Evolutionary conservation across 176 grass and related monocot genomes (phyloP), one percentile per base, ranked within the genome.

Genomic region (Musa schizocarpa): DNA sequence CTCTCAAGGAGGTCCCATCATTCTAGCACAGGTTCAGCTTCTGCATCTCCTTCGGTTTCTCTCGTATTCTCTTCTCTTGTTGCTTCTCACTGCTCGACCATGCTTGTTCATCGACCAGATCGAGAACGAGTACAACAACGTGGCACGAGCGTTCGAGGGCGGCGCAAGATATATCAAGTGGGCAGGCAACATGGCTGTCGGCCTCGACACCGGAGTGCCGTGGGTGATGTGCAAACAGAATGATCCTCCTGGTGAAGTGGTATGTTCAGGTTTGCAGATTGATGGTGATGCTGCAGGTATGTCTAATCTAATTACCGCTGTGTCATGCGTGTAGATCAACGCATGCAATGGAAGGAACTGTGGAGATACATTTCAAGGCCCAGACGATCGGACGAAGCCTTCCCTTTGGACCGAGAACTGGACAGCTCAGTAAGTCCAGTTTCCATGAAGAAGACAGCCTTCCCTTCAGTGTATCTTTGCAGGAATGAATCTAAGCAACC

Each of bases 201-300:
- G 9, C 21, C 83, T 86, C 26, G 67, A 74, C 54, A 77, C 65
- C 8, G 90, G 87, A 16, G 82, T 98, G 19, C 94, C 94, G 8
- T 98, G 94, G 94, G 79, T 91, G 71, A 89, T 93, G 90, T 98
- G 94, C 90, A 98, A 98, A 78, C 88, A 98, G 68, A 86, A 82
- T 12, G 82, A 91, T 52, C 88, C 90, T 76, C 94, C 94, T 73
- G 78, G 78, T 53, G 61, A 83, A 20, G 82, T 98, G 80, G 90
- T 98, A 85, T 85, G 74, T 80, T 64, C 86, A 20, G 2, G 11
- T 65, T 27, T 65, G 23, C 24, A n/a, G 9, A n/a, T 13, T 13
- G 21, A 25, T 20, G 34, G 4, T 43, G 3, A 43, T 43, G 4
- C 34, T 43, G 34, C 6, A 43, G 3, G 4, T 43, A 43, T 43